phyloP scores from a whole-genome alignment of 116 monocot species.

The Iris pallida region DNA sequence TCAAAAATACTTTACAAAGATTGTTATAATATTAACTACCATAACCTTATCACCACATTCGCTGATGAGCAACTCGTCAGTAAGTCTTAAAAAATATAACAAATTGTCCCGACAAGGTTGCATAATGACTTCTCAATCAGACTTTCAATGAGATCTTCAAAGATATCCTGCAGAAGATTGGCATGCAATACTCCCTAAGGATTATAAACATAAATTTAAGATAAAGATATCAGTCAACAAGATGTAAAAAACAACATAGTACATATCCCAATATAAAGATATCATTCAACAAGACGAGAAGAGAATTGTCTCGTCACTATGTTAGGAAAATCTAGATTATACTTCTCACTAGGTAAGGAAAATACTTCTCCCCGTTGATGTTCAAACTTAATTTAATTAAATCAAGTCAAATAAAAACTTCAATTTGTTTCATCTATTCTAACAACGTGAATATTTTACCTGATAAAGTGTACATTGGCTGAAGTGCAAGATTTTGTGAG shows the following conservation, averaged over 20 bases:
- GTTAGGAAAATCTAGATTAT: too few relatives aligned
- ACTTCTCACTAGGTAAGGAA: too few relatives aligned
- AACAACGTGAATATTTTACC: conserved; percentile 24
- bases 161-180: conserved; percentile 59
- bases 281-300: too few relatives aligned
- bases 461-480: conserved; percentile 97
- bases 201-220: neutral
- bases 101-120: conserved; percentile 98
- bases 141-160: conserved; percentile 70
- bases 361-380: too few relatives aligned
- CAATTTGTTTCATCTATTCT: too few relatives aligned
- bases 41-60: conserved; percentile 52
- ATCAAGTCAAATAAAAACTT: too few relatives aligned
- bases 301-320: too few relatives aligned
- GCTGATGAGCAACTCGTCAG: conserved; percentile 72
- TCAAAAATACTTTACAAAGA: too few relatives aligned
- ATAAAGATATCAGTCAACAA: neutral
- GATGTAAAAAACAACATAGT: neutral
- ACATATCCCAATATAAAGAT: neutral
- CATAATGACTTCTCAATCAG: conserved; percentile 53
- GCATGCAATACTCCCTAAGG: conserved; percentile 28
- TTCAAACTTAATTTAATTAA: too few relatives aligned
- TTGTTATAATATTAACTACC: conserved; percentile 32
- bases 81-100: conserved; percentile 79
- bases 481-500: conserved; percentile 91